Evolutionary conservation across 2,329 filamentous ascomycete species (phyloP).

Genomic region (Penicillium sp.): DNA sequence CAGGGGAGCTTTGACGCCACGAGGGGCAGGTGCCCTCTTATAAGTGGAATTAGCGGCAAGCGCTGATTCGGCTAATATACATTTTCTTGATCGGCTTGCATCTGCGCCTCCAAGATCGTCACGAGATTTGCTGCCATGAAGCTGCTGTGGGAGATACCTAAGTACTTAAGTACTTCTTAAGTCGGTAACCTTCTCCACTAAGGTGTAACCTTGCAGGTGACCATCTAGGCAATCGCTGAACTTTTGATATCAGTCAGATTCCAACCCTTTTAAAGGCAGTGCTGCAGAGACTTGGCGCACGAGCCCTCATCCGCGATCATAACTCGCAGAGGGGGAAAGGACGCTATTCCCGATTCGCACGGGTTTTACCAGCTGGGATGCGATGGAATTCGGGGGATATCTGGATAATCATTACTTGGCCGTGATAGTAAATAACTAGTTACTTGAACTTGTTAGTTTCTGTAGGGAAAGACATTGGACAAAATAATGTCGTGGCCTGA

Average conservation of each 20-base stretch:
- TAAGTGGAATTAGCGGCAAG: background rate
- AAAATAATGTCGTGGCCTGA: too few species aligned
- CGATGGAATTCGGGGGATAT: background rate
- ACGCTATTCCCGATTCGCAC: background rate
- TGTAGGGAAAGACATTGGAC: too few species aligned
- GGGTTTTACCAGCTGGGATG: background rate
- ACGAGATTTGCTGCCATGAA: background rate
- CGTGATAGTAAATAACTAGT: too few species aligned
- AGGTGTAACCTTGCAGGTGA: too few species aligned
- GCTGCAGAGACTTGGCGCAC: background rate
- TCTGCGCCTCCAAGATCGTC: background rate
- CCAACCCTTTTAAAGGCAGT: background rate
- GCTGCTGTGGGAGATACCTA: too few species aligned
- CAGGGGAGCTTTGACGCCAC: background rate
- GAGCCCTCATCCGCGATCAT: background rate
- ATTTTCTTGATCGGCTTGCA: background rate
- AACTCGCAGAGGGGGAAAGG: background rate
- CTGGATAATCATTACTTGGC: background rate
- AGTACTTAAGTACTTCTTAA: too few species aligned
- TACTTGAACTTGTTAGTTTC: too few species aligned
- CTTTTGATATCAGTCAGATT: background rate
- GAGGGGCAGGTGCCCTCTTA: background rate
- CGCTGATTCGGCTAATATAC: too few species aligned
- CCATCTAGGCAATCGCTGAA: too few species aligned
- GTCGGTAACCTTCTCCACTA: too few species aligned